phyloP scores from a whole-genome alignment of 768 basidiomycete genomes.

The Fistulinella prunicolor region DNA sequence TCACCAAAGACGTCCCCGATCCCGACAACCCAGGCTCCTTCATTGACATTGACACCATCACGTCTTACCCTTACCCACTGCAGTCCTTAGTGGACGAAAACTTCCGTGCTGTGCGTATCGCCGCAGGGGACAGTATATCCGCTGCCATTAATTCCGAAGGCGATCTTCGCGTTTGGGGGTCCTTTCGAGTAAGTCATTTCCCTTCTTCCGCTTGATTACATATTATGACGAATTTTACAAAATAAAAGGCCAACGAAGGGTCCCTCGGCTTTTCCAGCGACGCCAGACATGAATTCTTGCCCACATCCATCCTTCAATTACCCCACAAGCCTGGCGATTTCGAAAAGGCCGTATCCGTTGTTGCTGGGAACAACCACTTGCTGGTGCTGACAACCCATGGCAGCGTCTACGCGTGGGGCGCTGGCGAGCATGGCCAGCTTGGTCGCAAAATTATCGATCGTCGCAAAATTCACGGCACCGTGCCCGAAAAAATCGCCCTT shows the following conservation, averaged over 20 bases:
- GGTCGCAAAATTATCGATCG: constrained; percentile 89
- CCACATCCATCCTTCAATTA: constrained; percentile 57
- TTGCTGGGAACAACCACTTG: constrained; percentile 85
- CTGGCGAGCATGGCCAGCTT: constrained; percentile 87
- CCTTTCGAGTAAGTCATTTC: constrained; percentile 69
- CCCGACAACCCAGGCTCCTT: constrained; percentile 58
- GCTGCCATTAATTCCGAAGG: constrained; percentile 80
- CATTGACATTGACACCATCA: constrained; percentile 51
- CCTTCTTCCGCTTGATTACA: not conserved
- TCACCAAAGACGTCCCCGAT: constrained; percentile 58
- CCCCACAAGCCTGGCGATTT: constrained; percentile 57
- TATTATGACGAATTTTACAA: constrained; percentile 6
- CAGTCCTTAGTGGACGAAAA: constrained; percentile 69
- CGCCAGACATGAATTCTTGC: constrained; percentile 63
- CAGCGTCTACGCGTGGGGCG: constrained; percentile 85
- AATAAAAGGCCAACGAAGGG: constrained; percentile 65
- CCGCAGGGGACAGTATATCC: constrained; percentile 85
- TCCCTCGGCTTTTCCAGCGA: constrained; percentile 79
- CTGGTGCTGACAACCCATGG: constrained; percentile 87
- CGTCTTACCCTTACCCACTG: constrained; percentile 61
- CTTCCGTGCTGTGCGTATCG: constrained; percentile 81
- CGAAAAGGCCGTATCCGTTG: constrained; percentile 73
- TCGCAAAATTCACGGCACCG: constrained; percentile 84
- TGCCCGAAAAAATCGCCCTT: constrained; percentile 83
- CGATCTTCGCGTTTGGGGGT: constrained; percentile 83